Evolutionary conservation across 2,329 filamentous ascomycete genomes (phyloP), one percentile per base, ranked within the genome.

Genomic region (Cercospora brassicicola): DNA sequence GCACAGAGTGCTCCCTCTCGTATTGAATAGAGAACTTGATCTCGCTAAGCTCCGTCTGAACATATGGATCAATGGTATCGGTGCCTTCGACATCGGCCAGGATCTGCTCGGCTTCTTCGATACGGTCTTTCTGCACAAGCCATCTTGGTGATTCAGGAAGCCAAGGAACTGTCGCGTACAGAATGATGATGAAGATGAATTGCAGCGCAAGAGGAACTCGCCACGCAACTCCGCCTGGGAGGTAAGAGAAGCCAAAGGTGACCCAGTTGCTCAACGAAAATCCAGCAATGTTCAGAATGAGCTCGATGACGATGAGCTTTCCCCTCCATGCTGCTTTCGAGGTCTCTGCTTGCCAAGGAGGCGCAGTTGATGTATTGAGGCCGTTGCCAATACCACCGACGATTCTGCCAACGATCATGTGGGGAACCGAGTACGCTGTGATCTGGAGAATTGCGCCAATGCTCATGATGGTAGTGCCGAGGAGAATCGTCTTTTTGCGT

Each of bases 201-300:
- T 86, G 84, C 26, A 86, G 78, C 0, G 82, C 83, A 2, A 86
- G 77, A 0, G 83, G 82, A 2, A 84, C 74, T 42, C 83, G 72
- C 83, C 83, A 84, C 0, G 81, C 76, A 11, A 84, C 74, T 0
- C 78, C 69, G 4, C 82, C 82, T 3, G 71, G 73, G 1, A 80
- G 72, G 70, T 83, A 87, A 5, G 81, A 83, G 65, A 86, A 81
- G 1, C 84, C 84, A 66, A 82, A 86, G 7, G 81, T 86, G 10
- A 86, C 79, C 83, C 84, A 87, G 55, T 86, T 85, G 4, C 80
- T 81, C 1, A 86, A 59, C 1, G 76, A 80, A 67, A 85, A 85
- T 2, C 84, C 85, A 18, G 79, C 80, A 53, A 86, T 83, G 39
- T 74, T 75, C 73, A 85, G 78, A 56, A 83, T 83, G 76, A 86